Conservation (phyloP, 2,329 filamentous ascomycete species). For the Epichloe brachyelytri region DNA sequence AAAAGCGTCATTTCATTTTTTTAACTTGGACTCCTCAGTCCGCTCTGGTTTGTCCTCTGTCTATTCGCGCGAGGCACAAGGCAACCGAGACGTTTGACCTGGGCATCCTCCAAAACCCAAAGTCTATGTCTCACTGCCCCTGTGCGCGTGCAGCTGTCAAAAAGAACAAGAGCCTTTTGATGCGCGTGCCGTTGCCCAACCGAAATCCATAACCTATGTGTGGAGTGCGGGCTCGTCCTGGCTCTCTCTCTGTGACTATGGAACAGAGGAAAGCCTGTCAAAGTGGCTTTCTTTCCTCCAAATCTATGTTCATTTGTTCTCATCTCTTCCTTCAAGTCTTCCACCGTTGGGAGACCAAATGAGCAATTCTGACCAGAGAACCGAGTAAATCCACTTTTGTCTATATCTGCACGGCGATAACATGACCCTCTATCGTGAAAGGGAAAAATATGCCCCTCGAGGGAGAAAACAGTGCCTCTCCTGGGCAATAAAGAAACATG, state of each 20-base stretch:
- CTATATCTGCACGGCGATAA: conserved; percentile 39
- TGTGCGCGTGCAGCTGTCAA: conserved; percentile 9
- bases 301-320: conserved; percentile 21
- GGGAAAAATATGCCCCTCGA: conserved; percentile 25
- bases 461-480: conserved; percentile 19
- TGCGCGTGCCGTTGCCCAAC: conserved; percentile 19
- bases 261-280: conserved; percentile 23
- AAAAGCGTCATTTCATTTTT: conserved; percentile 14
- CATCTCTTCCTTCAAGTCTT: conserved; percentile 12
- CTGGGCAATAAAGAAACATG: conserved; percentile 25
- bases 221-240: conserved; percentile 23
- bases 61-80: conserved; percentile 12
- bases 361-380: conserved; percentile 35
- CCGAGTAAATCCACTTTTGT: conserved; percentile 55
- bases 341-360: conserved; percentile 18
- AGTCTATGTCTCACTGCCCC: not conserved
- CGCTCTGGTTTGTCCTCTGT: conserved; percentile 21
- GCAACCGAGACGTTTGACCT: conserved; percentile 1
- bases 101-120: not conserved
- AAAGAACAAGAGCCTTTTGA: conserved; percentile 16
- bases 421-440: conserved; percentile 32
- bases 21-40: conserved; percentile 26
- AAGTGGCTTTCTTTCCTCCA: conserved; percentile 19
- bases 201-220: conserved; percentile 25
- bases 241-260: conserved; percentile 17